Conservation (phyloP, 257 asterid species). For the Thymus mandschuricus region DNA sequence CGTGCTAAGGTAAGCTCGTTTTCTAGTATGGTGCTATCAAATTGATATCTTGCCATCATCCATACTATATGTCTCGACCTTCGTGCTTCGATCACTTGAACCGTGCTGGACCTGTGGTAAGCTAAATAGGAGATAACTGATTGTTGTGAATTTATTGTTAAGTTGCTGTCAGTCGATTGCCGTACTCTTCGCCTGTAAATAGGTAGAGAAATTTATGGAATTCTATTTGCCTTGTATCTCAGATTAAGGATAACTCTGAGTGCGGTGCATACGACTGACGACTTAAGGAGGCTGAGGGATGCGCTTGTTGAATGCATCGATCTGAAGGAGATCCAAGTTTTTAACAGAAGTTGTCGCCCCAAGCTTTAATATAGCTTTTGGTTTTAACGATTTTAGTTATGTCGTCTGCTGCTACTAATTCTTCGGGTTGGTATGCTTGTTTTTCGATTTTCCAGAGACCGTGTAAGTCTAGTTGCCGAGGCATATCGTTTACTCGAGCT, state of each 20-base stretch:
- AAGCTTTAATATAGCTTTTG: conserved; percentile 36
- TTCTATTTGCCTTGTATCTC: conserved; percentile 5
- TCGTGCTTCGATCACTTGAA: no score
- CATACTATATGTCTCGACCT: no score
- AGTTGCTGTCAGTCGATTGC: no score
- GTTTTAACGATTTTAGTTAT: no score
- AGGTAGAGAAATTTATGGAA: background rate
- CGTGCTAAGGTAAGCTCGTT: no score
- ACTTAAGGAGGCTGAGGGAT: conserved; percentile 66
- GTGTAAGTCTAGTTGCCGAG: background rate
- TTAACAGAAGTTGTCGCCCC: conserved; percentile 43
- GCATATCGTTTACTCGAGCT: no score
- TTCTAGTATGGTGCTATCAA: no score
- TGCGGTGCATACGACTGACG: conserved; percentile 83
- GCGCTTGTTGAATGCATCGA: conserved; percentile 72
- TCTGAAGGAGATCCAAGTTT: conserved; percentile 48
- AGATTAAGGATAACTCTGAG: conserved; percentile 87
- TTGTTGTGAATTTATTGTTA: no score
- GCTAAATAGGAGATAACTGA: no score
- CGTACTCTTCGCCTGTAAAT: no score
- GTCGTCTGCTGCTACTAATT: background rate
- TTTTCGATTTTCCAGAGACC: background rate
- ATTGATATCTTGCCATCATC: no score
- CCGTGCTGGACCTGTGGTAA: no score
- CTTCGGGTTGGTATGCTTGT: background rate